These are phyloP conservation scores for Mucor racemosus DNA, from an alignment of 371 early-diverging fungal species.

Conservation along the genomic window DNA sequence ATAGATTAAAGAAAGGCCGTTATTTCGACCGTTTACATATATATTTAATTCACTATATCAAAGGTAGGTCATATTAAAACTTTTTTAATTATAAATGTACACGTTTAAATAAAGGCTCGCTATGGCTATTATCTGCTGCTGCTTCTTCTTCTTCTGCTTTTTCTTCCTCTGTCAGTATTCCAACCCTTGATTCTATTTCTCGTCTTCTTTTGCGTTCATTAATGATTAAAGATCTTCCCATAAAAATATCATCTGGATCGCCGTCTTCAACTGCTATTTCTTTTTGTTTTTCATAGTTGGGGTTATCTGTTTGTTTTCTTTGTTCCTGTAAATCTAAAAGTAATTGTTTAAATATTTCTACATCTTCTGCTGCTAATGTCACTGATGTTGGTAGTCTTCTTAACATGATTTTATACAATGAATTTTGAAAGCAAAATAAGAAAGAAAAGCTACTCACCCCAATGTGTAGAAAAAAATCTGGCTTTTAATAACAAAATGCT, in stretches of 20 bases:
- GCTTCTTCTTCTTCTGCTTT: too few species aligned
- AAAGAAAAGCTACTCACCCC: too few species aligned
- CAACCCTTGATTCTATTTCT: conserved; percentile 1
- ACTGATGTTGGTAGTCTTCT: conserved; percentile 18
- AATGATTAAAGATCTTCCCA: not conserved
- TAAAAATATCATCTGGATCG: conserved; percentile 13
- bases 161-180: not conserved
- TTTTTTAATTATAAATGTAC: conserved; percentile 17
- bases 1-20: not conserved
- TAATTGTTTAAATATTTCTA: conserved; percentile 18
- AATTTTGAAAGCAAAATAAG: too few species aligned
- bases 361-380: conserved; percentile 12
- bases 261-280: conserved; percentile 1
- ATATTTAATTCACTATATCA: not conserved
- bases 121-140: not conserved
- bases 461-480: not conserved
- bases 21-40: conserved; percentile 3
- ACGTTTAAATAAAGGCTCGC: conserved; percentile 3
- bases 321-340: conserved; percentile 8
- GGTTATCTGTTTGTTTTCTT: not conserved
- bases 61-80: conserved; percentile 13
- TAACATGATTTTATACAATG: conserved; percentile 7
- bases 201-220: not conserved
- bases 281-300: not conserved
- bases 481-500: not conserved